These are phyloP conservation scores for Spiraea crenata DNA, from an alignment of 331 rosid genomes.

Conservation along the genomic window DNA sequence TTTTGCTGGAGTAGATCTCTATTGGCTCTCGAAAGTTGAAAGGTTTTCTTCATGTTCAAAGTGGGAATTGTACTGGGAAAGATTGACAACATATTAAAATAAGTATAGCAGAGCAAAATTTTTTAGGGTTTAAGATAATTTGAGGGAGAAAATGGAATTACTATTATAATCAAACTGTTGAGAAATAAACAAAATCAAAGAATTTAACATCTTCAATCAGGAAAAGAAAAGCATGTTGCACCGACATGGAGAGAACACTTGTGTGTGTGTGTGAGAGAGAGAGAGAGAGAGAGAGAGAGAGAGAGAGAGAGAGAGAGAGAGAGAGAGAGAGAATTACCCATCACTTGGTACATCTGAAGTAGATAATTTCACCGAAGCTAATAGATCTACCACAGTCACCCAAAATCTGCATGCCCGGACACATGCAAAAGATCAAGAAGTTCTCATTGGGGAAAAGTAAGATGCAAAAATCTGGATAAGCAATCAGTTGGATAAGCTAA, in stretches of 20 bases:
- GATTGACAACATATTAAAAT: neutral
- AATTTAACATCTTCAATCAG: neutral
- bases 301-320: neutral
- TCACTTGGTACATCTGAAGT: slow-evolving; percentile 56
- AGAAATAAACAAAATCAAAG: neutral
- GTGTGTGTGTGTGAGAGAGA: neutral
- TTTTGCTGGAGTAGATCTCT: slow-evolving; percentile 56
- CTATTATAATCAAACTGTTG: neutral
- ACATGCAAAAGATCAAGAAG: slow-evolving; percentile 8
- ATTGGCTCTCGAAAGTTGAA: slow-evolving; percentile 65
- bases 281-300: neutral
- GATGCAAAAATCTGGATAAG: neutral
- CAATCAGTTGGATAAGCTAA: neutral
- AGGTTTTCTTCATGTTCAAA: slow-evolving; percentile 72
- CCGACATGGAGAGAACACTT: neutral
- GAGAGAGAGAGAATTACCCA: slow-evolving; percentile 44
- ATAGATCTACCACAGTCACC: slow-evolving; percentile 56
- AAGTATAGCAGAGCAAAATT: neutral
- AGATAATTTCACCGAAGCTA: slow-evolving; percentile 65
- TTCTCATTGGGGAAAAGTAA: neutral
- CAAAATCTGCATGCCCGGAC: slow-evolving; percentile 56
- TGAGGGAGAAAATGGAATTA: too few species aligned
- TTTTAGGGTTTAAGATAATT: too few species aligned
- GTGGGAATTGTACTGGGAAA: slow-evolving; percentile 63
- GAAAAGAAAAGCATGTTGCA: neutral